Percentiles rank a stretch among this genome's conserved stretches.
Evolutionary conservation across 164 flowering plant genomes (phyloP).

Genomic region (Saururus chinensis): DNA sequence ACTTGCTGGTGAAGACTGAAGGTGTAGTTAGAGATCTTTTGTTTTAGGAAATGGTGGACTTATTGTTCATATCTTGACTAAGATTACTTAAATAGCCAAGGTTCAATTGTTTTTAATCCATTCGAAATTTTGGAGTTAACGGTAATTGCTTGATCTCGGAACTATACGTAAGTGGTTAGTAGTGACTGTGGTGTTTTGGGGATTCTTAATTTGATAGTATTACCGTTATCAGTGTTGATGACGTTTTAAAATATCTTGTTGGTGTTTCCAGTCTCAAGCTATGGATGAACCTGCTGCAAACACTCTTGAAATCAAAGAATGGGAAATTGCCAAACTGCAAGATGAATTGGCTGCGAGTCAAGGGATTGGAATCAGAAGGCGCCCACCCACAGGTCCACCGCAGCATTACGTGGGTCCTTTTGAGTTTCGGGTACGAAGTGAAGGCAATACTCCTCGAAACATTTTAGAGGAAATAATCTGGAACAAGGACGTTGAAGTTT

Average conservation of each 20-base stretch:
- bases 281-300: constrained; percentile 25
- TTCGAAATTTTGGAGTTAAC: too few species aligned
- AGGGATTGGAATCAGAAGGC: constrained; percentile 77
- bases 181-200: too few species aligned
- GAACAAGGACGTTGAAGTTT: constrained; percentile 76
- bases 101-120: too few species aligned
- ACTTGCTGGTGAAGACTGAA: too few species aligned
- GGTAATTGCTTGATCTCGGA: too few species aligned
- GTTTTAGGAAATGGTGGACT: too few species aligned
- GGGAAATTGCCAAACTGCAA: constrained; percentile 52
- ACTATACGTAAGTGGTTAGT: too few species aligned
- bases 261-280: constrained; percentile 29
- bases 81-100: too few species aligned
- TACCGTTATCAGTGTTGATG: too few species aligned
- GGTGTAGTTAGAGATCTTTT: too few species aligned
- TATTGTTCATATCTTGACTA: too few species aligned
- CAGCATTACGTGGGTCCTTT: constrained; percentile 82
- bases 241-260: background rate
- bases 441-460: constrained; percentile 83
- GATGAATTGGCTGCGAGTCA: constrained; percentile 65
- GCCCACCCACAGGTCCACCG: constrained; percentile 79
- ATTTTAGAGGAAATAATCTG: constrained; percentile 93
- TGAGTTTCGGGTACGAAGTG: constrained; percentile 67
- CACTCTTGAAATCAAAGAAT: constrained; percentile 55
- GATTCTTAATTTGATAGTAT: too few species aligned